Percentiles rank a stretch among this genome's conserved stretches.
phyloP scores from a whole-genome alignment of 139 green algal species.

The Asterochloris sp. region DNA sequence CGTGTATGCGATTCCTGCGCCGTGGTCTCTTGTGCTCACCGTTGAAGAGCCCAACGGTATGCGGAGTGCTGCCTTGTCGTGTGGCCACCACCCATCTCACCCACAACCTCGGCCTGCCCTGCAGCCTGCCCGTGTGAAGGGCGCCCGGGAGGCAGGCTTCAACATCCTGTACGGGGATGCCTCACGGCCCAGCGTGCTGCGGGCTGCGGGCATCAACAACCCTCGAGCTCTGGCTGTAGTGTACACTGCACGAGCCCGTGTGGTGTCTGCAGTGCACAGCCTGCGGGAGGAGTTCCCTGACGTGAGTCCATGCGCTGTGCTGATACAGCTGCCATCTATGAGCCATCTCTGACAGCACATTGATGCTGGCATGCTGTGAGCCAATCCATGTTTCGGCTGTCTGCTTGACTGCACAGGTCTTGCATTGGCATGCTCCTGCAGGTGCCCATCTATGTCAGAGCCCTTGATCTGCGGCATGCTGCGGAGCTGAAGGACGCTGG shows the following conservation, averaged over 20 bases:
- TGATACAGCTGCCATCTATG: neutral
- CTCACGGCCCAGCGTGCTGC: slow-evolving; percentile 52
- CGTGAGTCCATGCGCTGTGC: slow-evolving; percentile 27
- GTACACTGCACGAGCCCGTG: slow-evolving; percentile 47
- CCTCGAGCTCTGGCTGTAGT: slow-evolving; percentile 73
- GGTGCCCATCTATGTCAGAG: slow-evolving; percentile 71
- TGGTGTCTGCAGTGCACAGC: slow-evolving; percentile 58
- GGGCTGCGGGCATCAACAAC: slow-evolving; percentile 67
- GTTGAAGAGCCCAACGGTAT: too few species aligned
- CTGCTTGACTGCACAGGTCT: too few species aligned
- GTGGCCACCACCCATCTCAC: too few species aligned
- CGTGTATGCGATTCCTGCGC: too few species aligned
- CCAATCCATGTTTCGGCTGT: too few species aligned
- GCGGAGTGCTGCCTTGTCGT: too few species aligned
- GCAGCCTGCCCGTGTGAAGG: slow-evolving; percentile 45
- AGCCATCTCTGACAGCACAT: neutral
- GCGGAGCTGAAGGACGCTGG: slow-evolving; percentile 78
- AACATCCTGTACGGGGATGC: slow-evolving; percentile 50
- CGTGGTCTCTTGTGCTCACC: too few species aligned
- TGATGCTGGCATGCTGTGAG: too few species aligned
- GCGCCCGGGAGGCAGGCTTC: slow-evolving; percentile 45
- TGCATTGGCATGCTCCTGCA: neutral
- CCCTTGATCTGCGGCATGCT: slow-evolving; percentile 72
- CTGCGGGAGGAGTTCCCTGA: slow-evolving; percentile 53
- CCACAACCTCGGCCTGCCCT: neutral